These are phyloP conservation scores for Babesia gibsoni DNA, from an alignment of 169 alveolate genomes.

Conservation along the genomic window DNA sequence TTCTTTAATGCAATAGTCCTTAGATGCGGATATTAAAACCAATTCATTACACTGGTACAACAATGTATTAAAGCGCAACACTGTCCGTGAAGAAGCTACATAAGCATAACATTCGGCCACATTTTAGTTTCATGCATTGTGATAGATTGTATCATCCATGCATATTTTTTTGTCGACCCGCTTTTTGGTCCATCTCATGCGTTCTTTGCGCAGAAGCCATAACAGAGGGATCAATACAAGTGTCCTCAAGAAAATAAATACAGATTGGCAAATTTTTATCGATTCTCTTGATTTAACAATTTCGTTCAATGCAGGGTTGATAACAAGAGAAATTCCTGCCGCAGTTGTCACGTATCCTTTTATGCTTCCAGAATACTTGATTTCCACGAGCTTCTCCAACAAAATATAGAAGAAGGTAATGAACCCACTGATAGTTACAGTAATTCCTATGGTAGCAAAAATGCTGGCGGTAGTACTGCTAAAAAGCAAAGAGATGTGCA, in stretches of 20 bases:
- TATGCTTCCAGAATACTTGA: constrained; percentile 58
- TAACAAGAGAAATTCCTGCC: constrained; percentile 34
- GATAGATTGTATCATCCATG: too few relatives aligned
- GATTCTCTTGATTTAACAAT: neutral
- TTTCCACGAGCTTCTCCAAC: constrained; percentile 49
- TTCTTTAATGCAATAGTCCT: too few relatives aligned
- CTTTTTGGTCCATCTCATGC: constrained; percentile 1
- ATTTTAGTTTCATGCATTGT: too few relatives aligned
- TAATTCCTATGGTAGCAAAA: constrained; percentile 44
- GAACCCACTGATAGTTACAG: constrained; percentile 58
- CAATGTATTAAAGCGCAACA: neutral
- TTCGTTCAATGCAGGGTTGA: constrained; percentile 31
- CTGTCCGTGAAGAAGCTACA: neutral
- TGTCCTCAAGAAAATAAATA: constrained; percentile 3
- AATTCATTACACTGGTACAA: too few relatives aligned
- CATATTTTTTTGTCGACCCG: neutral
- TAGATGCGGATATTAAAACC: too few relatives aligned
- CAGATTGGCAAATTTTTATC: constrained; percentile 19
- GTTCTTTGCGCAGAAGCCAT: constrained; percentile 21
- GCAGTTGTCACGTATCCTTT: constrained; percentile 58
- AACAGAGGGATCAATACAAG: constrained; percentile 26
- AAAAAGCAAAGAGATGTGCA: constrained; percentile 35
- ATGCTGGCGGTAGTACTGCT: neutral
- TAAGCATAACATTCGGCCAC: too few relatives aligned
- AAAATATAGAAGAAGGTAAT: constrained; percentile 47